Base-by-base conservation (phyloP, 306 rosid genomes). In the Vachellia collinsii region DNA sequence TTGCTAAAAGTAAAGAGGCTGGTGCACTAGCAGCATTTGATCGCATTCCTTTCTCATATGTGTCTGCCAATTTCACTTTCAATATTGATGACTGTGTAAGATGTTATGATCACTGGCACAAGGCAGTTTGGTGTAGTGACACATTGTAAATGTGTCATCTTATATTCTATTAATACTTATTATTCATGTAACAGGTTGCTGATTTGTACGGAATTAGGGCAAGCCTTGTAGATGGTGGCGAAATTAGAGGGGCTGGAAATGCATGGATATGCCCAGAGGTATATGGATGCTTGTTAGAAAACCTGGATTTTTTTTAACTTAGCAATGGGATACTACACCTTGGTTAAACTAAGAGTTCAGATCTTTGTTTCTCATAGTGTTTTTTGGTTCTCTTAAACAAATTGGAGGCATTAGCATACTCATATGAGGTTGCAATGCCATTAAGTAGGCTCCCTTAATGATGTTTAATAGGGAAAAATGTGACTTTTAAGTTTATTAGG, bases 181-280 rank as follows among this genome's bases (percentile, higher is more conserved):
- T 62, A 46, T 84, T 59, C 85, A 61, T 74, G 47, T 75, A 19
- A 75, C 88, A 95, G 99, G 92, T 95, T 81, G 99, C 93, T n/a
- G 99, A 95, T 85, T 85, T 95, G 77, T 93, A 95, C 83, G 99
- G 97, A 82, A 89, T 95, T 81, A 91, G 98, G 82, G 99, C 96
- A 36, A 91, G 81, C 86, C 96, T 95, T 83, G 91, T 90, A 64
- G 98, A 95, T 85, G 98, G 99, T 59, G 99, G 99, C 89, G 99
- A 95, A 89, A 90, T 95, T 88, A 92, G 92, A 85, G 99, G 99
- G 61, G 98, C 99, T 79, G 99, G 99, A 81, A 91, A 94, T 90
- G 95, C 92, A 51, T 95, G 99, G 99, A 86, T 95, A 77, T 93
- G 99, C 86, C 91, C 96, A 58, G 99, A 95, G 99, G 99, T 95